Conservation (phyloP, 495 filamentous ascomycete genomes). For the Trichocladium uniseriatum region DNA sequence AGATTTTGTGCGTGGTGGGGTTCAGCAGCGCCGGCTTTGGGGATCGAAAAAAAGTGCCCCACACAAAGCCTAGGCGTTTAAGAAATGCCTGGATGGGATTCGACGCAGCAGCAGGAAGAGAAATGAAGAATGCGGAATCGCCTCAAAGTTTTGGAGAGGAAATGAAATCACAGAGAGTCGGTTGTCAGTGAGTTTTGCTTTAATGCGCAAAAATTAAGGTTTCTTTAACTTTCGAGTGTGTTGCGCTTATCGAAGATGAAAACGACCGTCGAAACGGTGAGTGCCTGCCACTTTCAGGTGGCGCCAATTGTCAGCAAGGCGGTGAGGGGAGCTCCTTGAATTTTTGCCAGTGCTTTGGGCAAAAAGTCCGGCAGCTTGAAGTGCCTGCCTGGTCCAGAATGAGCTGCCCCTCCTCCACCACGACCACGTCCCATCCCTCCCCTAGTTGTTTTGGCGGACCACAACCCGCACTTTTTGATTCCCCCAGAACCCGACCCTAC, state of each 20-base stretch:
- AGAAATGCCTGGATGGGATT: too few species aligned
- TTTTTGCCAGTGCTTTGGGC: constrained; percentile 22
- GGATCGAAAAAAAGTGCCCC: constrained; percentile 25
- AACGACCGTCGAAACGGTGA: not conserved
- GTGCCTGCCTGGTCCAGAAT: constrained; percentile 16
- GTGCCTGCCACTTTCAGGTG: not conserved
- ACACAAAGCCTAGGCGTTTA: constrained; percentile 11
- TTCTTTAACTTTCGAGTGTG: too few species aligned
- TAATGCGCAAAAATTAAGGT: too few species aligned
- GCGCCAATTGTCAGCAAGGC: constrained; percentile 5
- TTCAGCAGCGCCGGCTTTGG: constrained; percentile 15
- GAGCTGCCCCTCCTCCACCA: constrained; percentile 22
- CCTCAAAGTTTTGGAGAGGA: not conserved
- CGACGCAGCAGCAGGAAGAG: not conserved
- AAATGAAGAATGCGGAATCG: not conserved
- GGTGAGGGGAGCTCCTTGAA: constrained; percentile 18
- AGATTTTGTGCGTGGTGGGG: constrained; percentile 34
- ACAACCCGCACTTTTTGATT: not conserved
- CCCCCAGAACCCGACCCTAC: constrained; percentile 2
- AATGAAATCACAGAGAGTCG: not conserved
- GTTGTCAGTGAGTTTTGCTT: not conserved
- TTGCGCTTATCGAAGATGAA: too few species aligned
- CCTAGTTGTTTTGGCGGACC: not conserved
- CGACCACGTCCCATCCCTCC: constrained; percentile 1
- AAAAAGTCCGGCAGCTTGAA: constrained; percentile 24